A percentile compares a stretch with the other conserved stretches of the same genome.
These are phyloP conservation scores for Silene conica DNA, from an alignment of 148 eudicot genomes.

Conservation along the genomic window DNA sequence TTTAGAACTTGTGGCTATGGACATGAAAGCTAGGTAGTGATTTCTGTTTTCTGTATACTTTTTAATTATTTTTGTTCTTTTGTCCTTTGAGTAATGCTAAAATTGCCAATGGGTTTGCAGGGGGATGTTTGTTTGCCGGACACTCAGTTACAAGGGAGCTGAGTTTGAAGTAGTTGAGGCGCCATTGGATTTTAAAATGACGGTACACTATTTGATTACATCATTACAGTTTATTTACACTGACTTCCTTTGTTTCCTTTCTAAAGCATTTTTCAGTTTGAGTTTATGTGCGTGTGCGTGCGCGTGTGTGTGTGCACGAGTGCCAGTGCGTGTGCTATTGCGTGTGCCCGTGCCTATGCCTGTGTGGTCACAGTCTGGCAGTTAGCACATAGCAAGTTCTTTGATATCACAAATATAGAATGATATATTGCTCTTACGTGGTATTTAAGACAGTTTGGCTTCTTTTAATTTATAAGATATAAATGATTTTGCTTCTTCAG, in stretches of 20 bases:
- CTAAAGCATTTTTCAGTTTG: neutral
- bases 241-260: neutral
- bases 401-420: too few species aligned
- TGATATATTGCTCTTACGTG: too few species aligned
- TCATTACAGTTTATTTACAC: neutral
- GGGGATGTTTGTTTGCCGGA: slow-evolving; percentile 98
- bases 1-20: slow-evolving; percentile 99
- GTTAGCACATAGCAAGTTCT: too few species aligned
- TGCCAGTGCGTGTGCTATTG: too few species aligned
- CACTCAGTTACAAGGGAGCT: slow-evolving; percentile 91
- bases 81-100: slow-evolving; percentile 11
- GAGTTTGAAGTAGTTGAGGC: slow-evolving; percentile 96
- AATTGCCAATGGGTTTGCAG: slow-evolving; percentile 32
- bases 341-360: too few species aligned
- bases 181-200: slow-evolving; percentile 72
- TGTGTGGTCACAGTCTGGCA: too few species aligned
- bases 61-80: neutral
- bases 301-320: too few species aligned
- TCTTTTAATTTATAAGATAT: too few species aligned
- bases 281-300: too few species aligned
- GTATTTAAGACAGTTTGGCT: neutral
- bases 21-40: slow-evolving; percentile 97
- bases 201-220: slow-evolving; percentile 33
- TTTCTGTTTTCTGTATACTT: neutral
- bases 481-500: neutral